Evolutionary conservation across 192 early-diverging fungal genomes (phyloP).

Genomic region (Mortierella claussenii): DNA sequence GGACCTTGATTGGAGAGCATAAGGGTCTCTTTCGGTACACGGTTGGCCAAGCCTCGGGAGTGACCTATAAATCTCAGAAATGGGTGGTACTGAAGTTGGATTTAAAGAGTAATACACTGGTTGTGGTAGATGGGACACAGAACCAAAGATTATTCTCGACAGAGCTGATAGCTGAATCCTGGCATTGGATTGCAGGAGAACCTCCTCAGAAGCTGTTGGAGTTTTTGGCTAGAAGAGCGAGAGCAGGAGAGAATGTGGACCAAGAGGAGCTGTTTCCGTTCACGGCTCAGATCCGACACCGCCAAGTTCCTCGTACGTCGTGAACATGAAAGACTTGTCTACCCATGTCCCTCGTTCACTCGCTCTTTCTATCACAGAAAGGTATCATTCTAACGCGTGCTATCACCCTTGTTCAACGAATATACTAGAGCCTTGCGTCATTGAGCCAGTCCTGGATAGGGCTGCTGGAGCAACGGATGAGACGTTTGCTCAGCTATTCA

Average conservation of each 20-base stretch:
- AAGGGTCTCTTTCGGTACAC: slow-evolving; percentile 78
- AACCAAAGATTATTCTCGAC: slow-evolving; percentile 30
- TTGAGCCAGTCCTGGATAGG: slow-evolving; percentile 18
- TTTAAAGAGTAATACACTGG: slow-evolving; percentile 67
- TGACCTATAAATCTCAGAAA: slow-evolving; percentile 69
- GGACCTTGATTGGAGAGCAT: slow-evolving; percentile 59
- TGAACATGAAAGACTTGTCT: background rate
- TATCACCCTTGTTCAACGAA: background rate
- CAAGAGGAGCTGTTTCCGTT: slow-evolving; percentile 15
- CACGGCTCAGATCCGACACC: slow-evolving; percentile 49
- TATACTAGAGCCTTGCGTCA: slow-evolving; percentile 23
- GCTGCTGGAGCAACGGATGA: background rate
- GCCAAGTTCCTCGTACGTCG: slow-evolving; percentile 42
- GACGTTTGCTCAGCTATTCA: slow-evolving; percentile 22
- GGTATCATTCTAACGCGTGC: background rate
- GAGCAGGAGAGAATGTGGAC: background rate
- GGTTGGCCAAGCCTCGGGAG: slow-evolving; percentile 81
- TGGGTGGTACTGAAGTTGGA: slow-evolving; percentile 85
- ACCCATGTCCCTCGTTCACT: background rate
- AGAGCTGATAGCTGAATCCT: slow-evolving; percentile 37
- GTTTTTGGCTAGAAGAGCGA: too few species aligned
- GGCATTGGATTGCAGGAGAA: slow-evolving; percentile 46
- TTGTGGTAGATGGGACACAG: slow-evolving; percentile 71
- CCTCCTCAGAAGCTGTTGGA: slow-evolving; percentile 21
- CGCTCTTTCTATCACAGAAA: background rate